Evolutionary conservation across 768 basidiomycete genomes (phyloP).

Genomic region (Pisolithus orientalis): DNA sequence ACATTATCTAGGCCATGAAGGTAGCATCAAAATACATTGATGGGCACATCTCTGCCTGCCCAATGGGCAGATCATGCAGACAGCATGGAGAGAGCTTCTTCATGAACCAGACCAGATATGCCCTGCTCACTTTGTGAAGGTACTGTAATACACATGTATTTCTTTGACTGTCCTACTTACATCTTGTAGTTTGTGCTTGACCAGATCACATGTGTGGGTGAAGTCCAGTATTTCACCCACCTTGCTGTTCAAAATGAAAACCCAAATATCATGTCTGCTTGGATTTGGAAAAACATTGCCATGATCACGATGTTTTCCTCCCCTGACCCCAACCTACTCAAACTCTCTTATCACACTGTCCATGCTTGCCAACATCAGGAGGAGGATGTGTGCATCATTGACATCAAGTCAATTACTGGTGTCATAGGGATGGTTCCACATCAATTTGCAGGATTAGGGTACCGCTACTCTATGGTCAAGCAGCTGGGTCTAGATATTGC

Average conservation of each 20-base stretch:
- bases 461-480: background rate
- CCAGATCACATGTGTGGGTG: background rate
- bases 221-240: background rate
- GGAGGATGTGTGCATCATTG: background rate
- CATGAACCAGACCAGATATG: too few relatives aligned
- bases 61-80: too few relatives aligned
- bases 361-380: background rate
- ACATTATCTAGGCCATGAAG: background rate
- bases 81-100: too few relatives aligned
- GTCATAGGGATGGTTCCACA: too few relatives aligned
- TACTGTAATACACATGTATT: too few relatives aligned
- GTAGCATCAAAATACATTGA: background rate
- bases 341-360: background rate
- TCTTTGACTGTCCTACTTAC: too few relatives aligned
- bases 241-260: slow-evolving; percentile 3
- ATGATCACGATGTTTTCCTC: background rate
- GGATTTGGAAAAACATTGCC: background rate
- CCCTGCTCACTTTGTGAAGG: too few relatives aligned
- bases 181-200: background rate
- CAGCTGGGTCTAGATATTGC: background rate
- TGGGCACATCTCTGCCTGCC: slow-evolving; percentile 15
- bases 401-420: too few relatives aligned
- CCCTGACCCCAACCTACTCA: too few relatives aligned
- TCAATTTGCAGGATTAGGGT: too few relatives aligned
- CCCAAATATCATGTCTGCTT: background rate